Base-by-base conservation (phyloP, 306 rosid species). In the Malus sieversii region DNA sequence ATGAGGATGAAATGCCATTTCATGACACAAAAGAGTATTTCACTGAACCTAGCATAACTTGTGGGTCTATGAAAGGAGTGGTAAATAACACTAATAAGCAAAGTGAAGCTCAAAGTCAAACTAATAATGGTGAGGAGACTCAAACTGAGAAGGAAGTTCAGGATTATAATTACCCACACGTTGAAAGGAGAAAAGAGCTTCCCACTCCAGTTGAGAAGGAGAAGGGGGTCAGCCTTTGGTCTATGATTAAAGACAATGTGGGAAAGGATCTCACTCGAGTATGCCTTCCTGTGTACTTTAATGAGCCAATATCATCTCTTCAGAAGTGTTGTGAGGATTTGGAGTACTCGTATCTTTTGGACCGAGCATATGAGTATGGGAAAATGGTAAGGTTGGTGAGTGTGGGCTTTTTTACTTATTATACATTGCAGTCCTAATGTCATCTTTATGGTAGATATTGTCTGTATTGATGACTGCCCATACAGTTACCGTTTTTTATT, bases 251-350 rank as follows among this genome's bases (percentile, higher is more conserved):
- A 84, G 99, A 95, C 86, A 95, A 92, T 64, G 99, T 92, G 81
- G 97, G 99, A 69, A 95, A 95, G 87, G 99, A 95, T 87, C 97
- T 95, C 70, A 84, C 97, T 14, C 84, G 96, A 38, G 96, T 95
- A 77, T 95, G 99, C 73, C 99, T 95, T 72, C 99, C 99, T 68
- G 99, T 92, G n/a, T 95, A 92, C 85, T 95, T 95, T 70, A 95
- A 95, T 53, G 99, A 95, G 84, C 99, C 99, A 30, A 90, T 92
- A 78, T 95, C 99, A 30, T 92, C 99, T 66, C 99, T 95, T 79
- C 97, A 95, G 78, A 95, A 95, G 79, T 92, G 99, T 83, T 95
- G 86, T 51, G 99, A 95, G 85, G 99, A 92, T 89, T 60, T 95
- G 79, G 99, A 95, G 84, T 92, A 92, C 83, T 95, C 99, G 51